Percentiles rank a stretch among this genome's conserved stretches.
These are phyloP conservation scores for Adenanthera pavonina DNA, from an alignment of 306 rosid species.

Conservation along the genomic window DNA sequence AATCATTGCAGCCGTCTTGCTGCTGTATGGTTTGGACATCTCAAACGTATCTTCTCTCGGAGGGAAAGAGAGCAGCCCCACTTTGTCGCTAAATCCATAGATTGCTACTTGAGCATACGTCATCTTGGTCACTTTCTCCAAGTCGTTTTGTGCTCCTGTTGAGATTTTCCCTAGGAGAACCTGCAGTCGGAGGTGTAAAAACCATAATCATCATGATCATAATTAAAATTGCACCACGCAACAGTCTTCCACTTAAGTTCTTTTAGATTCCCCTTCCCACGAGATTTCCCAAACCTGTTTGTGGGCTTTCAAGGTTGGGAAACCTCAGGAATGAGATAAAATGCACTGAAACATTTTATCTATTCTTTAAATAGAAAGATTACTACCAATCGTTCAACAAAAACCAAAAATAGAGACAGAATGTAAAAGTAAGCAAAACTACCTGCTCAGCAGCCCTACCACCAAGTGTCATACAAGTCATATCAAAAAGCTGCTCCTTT, in stretches of 20 bases:
- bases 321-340: neutral
- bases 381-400: neutral
- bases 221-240: neutral
- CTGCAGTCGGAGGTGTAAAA: slow-evolving; percentile 46
- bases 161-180: slow-evolving; percentile 84
- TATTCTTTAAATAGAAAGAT: slow-evolving; percentile 16
- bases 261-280: neutral
- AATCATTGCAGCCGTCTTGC: slow-evolving; percentile 79
- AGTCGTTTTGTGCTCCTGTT: slow-evolving; percentile 92
- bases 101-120: slow-evolving; percentile 96
- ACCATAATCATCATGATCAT: neutral
- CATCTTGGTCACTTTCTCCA: slow-evolving; percentile 97
- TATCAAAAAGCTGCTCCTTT: slow-evolving; percentile 92
- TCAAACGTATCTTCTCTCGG: slow-evolving; percentile 66
- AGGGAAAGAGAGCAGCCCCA: slow-evolving; percentile 94
- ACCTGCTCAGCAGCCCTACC: slow-evolving; percentile 99
- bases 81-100: slow-evolving; percentile 92
- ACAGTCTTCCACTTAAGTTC: neutral
- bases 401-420: too few species aligned
- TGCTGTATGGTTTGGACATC: slow-evolving; percentile 86
- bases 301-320: slow-evolving; percentile 1
- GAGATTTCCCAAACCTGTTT: neutral
- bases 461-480: slow-evolving; percentile 97
- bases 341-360: slow-evolving; percentile 15
- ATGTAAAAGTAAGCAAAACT: slow-evolving; percentile 11